Evolutionary conservation across 192 early-diverging fungal species (phyloP).

Genomic region (Phlyctochytrium planicorne): DNA sequence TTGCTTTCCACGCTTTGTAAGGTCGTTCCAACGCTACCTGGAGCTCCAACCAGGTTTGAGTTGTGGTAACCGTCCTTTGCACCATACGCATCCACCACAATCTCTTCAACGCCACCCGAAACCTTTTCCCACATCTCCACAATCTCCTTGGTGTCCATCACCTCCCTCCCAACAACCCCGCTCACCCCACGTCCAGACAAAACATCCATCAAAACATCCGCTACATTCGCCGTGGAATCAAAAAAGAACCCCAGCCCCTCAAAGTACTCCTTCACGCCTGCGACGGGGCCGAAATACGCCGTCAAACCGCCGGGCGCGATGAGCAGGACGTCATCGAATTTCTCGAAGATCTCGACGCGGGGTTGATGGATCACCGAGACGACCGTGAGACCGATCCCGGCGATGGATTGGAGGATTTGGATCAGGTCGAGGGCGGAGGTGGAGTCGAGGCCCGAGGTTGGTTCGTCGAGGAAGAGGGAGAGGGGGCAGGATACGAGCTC

Average conservation of each 20-base stretch:
- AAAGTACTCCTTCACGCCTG: constrained; percentile 32
- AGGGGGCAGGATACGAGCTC: constrained; percentile 45
- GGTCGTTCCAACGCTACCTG: not conserved
- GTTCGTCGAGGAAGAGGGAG: constrained; percentile 73
- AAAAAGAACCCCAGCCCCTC: constrained; percentile 34
- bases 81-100: not conserved
- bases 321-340: constrained; percentile 77
- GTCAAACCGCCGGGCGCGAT: constrained; percentile 68
- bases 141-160: not conserved
- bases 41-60: not conserved
- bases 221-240: constrained; percentile 27
- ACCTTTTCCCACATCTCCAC: constrained; percentile 11
- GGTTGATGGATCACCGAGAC: constrained; percentile 86
- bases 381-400: constrained; percentile 59
- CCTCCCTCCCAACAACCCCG: not conserved
- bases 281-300: constrained; percentile 71
- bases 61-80: not conserved
- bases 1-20: not conserved
- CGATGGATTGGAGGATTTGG: constrained; percentile 56
- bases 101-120: not conserved
- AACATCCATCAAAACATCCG: constrained; percentile 54
- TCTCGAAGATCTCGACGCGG: constrained; percentile 69
- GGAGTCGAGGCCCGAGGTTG: constrained; percentile 77
- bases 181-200: constrained; percentile 33
- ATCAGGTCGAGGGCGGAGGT: constrained; percentile 68